phyloP scores from a whole-genome alignment of 352 stramenopile genomes.

The Pythium phragmiticola region DNA sequence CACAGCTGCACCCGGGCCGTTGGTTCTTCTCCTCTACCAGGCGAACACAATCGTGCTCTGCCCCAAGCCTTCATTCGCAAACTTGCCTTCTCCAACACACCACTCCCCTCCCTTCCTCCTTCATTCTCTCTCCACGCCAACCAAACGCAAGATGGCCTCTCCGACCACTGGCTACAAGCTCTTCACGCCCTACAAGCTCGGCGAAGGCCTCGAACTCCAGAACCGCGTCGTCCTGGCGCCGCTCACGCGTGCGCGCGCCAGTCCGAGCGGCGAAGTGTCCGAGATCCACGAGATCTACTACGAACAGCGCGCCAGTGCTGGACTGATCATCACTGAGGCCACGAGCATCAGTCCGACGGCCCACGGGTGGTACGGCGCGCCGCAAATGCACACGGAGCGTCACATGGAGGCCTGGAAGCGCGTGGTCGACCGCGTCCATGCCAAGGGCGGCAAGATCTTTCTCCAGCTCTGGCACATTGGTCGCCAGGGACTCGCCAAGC shows the following conservation, averaged over 20 bases:
- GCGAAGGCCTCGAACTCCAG: conserved; percentile 18
- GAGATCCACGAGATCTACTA: conserved; percentile 35
- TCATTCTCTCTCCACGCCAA: background rate
- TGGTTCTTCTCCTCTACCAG: background rate
- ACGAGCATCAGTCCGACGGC: conserved; percentile 29
- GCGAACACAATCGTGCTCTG: no score
- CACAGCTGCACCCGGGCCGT: background rate
- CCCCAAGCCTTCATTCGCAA: background rate
- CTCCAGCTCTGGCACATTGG: conserved; percentile 78
- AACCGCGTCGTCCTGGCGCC: conserved; percentile 48
- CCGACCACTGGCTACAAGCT: background rate
- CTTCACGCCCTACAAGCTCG: background rate
- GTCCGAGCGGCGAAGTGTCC: conserved; percentile 12
- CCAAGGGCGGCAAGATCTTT: conserved; percentile 59
- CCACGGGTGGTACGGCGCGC: conserved; percentile 27
- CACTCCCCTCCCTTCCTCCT: background rate
- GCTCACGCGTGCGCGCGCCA: conserved; percentile 31
- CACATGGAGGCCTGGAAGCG: conserved; percentile 42
- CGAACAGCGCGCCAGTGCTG: conserved; percentile 34
- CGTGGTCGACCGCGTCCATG: conserved; percentile 54
- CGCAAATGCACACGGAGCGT: conserved; percentile 35
- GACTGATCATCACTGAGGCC: conserved; percentile 45
- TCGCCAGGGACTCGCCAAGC: conserved; percentile 36
- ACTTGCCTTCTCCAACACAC: background rate
- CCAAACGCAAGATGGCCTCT: background rate